Evolutionary conservation across 306 rosid genomes (phyloP).

Genomic region (Phaseolus lunatus): DNA sequence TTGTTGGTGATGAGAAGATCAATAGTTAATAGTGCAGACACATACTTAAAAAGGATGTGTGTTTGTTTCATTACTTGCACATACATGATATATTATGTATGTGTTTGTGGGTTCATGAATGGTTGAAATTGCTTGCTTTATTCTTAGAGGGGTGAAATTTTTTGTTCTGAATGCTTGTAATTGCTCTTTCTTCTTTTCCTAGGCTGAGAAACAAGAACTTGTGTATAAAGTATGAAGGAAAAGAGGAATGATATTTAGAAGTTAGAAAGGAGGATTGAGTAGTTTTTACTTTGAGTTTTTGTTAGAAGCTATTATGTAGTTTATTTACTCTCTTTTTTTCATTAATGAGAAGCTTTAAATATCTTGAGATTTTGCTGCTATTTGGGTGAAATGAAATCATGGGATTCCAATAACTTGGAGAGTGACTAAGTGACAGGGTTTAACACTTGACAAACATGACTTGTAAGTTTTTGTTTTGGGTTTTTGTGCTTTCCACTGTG

Average conservation of each 20-base stretch:
- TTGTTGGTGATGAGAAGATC: neutral
- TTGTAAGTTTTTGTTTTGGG: slow-evolving; percentile 20
- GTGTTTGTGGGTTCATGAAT: neutral
- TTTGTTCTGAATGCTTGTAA: slow-evolving; percentile 32
- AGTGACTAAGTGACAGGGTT: slow-evolving; percentile 17
- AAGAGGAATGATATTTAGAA: slow-evolving; percentile 51
- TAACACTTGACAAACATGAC: slow-evolving; percentile 9
- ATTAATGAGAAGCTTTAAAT: slow-evolving; percentile 48
- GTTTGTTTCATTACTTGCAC: too few species aligned
- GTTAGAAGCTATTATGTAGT: slow-evolving; percentile 40
- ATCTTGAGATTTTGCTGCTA: neutral
- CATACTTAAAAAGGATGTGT: neutral
- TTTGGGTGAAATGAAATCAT: neutral
- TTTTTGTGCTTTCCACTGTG: slow-evolving; percentile 13
- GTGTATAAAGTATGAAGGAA: slow-evolving; percentile 61
- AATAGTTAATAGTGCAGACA: neutral
- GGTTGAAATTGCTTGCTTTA: neutral
- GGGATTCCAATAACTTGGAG: neutral
- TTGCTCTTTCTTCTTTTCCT: slow-evolving; percentile 44
- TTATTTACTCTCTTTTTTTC: slow-evolving; percentile 32
- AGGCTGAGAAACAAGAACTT: slow-evolving; percentile 41
- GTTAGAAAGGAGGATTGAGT: slow-evolving; percentile 57
- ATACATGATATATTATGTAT: neutral
- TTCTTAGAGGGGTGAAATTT: neutral
- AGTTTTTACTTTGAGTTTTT: slow-evolving; percentile 26